phyloP scores from a whole-genome alignment of 1,284 basidiomycete species.

The Amylostereum areolatum region DNA sequence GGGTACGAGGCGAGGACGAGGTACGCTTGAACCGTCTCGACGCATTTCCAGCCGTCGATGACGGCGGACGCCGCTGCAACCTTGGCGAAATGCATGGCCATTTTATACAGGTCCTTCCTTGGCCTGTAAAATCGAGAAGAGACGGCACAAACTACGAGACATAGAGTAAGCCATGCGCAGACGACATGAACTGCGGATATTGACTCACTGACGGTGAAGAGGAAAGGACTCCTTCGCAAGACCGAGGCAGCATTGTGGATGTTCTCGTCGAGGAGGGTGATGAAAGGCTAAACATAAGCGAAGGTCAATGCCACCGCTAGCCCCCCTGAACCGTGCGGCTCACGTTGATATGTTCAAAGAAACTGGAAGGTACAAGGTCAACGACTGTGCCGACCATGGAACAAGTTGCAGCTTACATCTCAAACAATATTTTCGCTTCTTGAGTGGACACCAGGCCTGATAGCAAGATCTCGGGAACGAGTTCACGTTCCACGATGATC shows the following conservation, averaged over 20 bases:
- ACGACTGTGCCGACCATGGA: not conserved
- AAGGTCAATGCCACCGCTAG: not conserved
- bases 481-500: constrained; percentile 37
- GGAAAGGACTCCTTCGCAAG: constrained; percentile 31
- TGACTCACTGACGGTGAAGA: constrained; percentile 31
- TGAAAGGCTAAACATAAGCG: constrained; percentile 19
- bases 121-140: constrained; percentile 29
- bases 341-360: constrained; percentile 31
- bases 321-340: not conserved
- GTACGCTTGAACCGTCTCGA: constrained; percentile 30
- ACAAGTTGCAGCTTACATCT: constrained; percentile 26
- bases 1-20: constrained; percentile 25
- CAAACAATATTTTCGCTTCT: constrained; percentile 37
- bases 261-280: constrained; percentile 30
- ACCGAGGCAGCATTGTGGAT: constrained; percentile 32
- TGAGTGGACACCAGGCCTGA: constrained; percentile 35
- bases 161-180: not conserved
- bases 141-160: constrained; percentile 27
- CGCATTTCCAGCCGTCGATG: constrained; percentile 29
- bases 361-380: constrained; percentile 16
- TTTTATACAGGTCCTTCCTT: constrained; percentile 28
- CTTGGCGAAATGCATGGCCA: constrained; percentile 32
- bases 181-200: constrained; percentile 16
- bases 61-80: constrained; percentile 27
- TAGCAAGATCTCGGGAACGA: constrained; percentile 37